Conservation (phyloP, 75 land plant species). For the Pseudotsuga menziesii region DNA sequence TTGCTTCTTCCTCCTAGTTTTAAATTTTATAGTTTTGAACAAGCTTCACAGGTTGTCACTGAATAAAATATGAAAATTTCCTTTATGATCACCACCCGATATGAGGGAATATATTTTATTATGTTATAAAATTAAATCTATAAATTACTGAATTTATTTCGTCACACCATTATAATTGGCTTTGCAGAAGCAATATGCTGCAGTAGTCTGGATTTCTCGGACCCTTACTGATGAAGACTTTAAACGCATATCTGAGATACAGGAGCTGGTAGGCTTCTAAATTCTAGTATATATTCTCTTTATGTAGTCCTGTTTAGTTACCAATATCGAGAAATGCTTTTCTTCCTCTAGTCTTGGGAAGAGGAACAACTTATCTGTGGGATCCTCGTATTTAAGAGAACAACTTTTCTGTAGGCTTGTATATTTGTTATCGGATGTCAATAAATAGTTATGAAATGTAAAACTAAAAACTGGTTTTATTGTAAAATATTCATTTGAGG, state of each 20-base stretch:
- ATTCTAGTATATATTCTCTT: constrained; percentile 2
- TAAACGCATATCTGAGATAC: constrained; percentile 40
- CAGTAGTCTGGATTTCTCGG: constrained; percentile 94
- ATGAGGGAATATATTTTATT: not conserved
- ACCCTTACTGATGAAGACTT: constrained; percentile 65
- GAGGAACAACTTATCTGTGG: not conserved
- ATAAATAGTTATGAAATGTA: not conserved
- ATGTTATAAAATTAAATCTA: not conserved
- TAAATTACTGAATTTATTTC: not conserved
- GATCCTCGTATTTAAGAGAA: not conserved
- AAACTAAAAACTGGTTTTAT: not conserved
- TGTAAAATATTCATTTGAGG: not conserved
- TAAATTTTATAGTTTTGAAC: not conserved
- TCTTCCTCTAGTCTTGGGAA: not conserved
- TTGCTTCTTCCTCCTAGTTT: not conserved
- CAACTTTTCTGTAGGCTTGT: not conserved
- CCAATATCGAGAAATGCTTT: not conserved
- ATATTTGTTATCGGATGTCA: not conserved
- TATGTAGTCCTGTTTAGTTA: not conserved
- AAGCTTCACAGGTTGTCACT: not conserved
- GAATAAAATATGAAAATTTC: not conserved
- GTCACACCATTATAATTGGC: not conserved
- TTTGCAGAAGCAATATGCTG: constrained; percentile 91
- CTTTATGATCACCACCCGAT: too few relatives aligned
- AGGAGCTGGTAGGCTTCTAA: constrained; percentile 59